Conservation (phyloP, 1,284 basidiomycete genomes). For the Ceratobasidium sp. region DNA sequence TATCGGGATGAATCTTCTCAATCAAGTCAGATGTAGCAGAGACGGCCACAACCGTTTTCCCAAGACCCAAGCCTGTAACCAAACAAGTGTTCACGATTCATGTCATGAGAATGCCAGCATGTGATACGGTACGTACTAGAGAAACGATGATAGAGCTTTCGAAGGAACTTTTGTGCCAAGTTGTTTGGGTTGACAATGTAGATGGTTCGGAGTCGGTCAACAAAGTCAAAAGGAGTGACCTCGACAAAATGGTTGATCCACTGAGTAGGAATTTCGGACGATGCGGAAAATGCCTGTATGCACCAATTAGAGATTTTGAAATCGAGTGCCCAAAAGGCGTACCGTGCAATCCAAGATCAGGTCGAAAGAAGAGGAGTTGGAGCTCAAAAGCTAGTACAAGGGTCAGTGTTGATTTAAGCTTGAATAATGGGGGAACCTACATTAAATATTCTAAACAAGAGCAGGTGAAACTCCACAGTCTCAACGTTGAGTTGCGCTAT, state of each 20-base stretch:
- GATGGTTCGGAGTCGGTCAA: conserved; percentile 68
- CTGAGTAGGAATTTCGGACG: conserved; percentile 83
- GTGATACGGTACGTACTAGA: conserved; percentile 68
- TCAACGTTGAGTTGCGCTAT: conserved; percentile 76
- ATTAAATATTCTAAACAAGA: conserved; percentile 87
- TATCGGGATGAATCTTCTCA: conserved; percentile 66
- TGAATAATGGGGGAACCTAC: conserved; percentile 58
- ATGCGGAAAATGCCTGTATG: conserved; percentile 69
- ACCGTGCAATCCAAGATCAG: conserved; percentile 86
- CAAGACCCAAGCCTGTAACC: conserved; percentile 68
- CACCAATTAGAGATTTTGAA: not conserved
- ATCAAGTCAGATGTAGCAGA: conserved; percentile 71
- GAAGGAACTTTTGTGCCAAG: conserved; percentile 78
- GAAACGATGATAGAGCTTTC: conserved; percentile 79
- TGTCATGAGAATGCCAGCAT: not conserved
- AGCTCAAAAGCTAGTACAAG: conserved; percentile 65
- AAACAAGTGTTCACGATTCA: conserved; percentile 29
- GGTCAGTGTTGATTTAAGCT: conserved; percentile 75
- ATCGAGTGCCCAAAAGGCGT: not conserved
- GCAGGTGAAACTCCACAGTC: conserved; percentile 84
- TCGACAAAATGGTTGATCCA: conserved; percentile 87
- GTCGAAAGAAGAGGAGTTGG: conserved; percentile 70
- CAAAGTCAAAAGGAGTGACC: conserved; percentile 78
- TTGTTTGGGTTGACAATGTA: conserved; percentile 87
- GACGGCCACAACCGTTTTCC: conserved; percentile 69